phyloP scores from a whole-genome alignment of 495 filamentous ascomycete species.

The Trichoderma asperelloides region DNA sequence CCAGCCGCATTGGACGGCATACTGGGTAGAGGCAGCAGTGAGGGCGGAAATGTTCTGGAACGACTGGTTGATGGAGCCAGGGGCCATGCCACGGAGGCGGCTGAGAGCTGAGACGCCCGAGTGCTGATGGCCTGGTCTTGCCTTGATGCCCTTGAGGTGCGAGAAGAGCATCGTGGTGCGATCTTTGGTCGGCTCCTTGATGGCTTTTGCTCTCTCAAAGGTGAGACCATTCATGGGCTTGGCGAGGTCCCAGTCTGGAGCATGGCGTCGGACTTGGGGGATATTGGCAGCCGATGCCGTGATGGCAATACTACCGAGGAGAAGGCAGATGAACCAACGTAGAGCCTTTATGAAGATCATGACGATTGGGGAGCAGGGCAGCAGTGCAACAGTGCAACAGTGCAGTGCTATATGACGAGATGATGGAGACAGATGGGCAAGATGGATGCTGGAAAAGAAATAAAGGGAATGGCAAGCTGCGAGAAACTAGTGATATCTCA shows the following conservation, averaged over 20 bases:
- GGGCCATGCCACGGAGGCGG: neutral
- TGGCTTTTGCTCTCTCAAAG: neutral
- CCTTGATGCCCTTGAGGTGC: slow-evolving; percentile 8
- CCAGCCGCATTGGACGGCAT: slow-evolving; percentile 26
- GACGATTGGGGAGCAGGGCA: neutral
- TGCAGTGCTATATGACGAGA: neutral
- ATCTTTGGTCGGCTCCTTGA: neutral
- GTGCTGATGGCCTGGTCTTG: neutral
- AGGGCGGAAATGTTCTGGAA: slow-evolving; percentile 32
- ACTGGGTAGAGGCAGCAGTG: slow-evolving; percentile 30
- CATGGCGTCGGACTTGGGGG: neutral
- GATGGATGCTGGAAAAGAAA: too few species aligned
- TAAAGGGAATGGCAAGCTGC: too few species aligned
- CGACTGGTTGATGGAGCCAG: neutral
- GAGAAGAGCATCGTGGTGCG: slow-evolving; percentile 4
- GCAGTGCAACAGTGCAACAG: neutral
- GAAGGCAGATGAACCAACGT: neutral
- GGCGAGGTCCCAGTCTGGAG: slow-evolving; percentile 1
- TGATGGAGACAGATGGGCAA: neutral
- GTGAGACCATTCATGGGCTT: slow-evolving; percentile 7
- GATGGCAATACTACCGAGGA: neutral
- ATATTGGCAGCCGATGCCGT: neutral
- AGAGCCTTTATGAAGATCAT: neutral
- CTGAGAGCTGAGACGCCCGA: neutral
- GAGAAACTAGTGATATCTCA: neutral